Base-by-base conservation (phyloP, 2,329 filamentous ascomycete species). In the Cytospora leucostoma region DNA sequence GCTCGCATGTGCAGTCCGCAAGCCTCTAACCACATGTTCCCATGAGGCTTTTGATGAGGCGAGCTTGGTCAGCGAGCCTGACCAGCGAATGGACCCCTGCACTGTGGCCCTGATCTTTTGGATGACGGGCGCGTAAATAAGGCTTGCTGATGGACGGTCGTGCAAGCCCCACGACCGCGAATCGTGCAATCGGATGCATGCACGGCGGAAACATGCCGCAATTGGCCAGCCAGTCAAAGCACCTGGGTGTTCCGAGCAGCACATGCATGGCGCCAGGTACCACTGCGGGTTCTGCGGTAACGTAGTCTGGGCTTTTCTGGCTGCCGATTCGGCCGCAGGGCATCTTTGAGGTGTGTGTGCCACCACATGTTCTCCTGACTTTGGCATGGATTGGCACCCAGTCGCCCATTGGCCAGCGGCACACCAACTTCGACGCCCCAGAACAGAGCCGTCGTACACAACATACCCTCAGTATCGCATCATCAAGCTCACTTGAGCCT, bases 121-220 rank as follows among this genome's bases (percentile, higher is more conserved):
- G 61, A 59, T 37, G 61, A 53, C 67, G 72, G 81, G 82, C 82
- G 82, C 82, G 78, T 84, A 84, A 80, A 76, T 72, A 74, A 76
- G 75, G 75, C 75, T 77, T 77, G 73, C 75, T 74, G 78, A 73
- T 83, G 80, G 81, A 75, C 74, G 72, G 74, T 69, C 70, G 72
- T 68, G 69, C 71, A 71, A 74, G 74, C 74, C 75, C 75, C 74
- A 73, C 72, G 74, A 73, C 69, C 38, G 70, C 70, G 70, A 69
- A 73, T 77, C 70, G 75, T 76, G 77, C 80, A 83, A 82, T 82
- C 74, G 74, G 76, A 80, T 71, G 73, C 70, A 73, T 76, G 74
- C 73, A 73, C 70, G 67, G 66, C 69, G 65, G 67, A 67, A 71
- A 67, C 62, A 68, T 68, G 66, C 67, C 74, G 73, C 73, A 61